Percentiles rank a stretch among this genome's conserved stretches.
Conservation (phyloP, 805 yeast genomes). For the Metschnikowia cerradonensis region DNA sequence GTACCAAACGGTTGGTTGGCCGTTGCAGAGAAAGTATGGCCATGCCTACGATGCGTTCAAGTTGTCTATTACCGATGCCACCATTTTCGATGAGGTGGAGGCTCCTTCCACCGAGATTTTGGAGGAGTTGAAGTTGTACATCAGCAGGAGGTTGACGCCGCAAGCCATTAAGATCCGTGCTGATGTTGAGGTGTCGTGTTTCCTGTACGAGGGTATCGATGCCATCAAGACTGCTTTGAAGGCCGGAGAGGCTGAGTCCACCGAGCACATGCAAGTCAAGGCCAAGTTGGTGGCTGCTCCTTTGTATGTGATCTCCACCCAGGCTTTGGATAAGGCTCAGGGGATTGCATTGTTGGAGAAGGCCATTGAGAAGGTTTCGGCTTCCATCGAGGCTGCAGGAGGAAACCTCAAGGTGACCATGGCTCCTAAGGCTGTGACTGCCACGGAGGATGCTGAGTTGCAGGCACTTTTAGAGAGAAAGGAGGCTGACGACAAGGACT, state of each 20-base stretch:
- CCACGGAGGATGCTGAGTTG: constrained; percentile 95
- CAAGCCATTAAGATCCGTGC: constrained; percentile 98
- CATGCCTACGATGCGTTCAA: constrained; percentile 98
- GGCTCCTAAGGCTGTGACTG: constrained; percentile 99
- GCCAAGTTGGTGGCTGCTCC: constrained; percentile 98
- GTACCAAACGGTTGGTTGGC: constrained; percentile 94
- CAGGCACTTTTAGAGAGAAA: constrained; percentile 92
- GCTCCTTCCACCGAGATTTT: constrained; percentile 72
- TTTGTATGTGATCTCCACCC: constrained; percentile 86
- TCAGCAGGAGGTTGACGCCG: constrained; percentile 91
- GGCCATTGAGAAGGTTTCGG: constrained; percentile 75
- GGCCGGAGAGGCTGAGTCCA: constrained; percentile 80
- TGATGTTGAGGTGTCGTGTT: constrained; percentile 97
- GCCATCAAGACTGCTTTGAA: constrained; percentile 88
- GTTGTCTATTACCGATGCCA: constrained; percentile 86
- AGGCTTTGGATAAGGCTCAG: constrained; percentile 84
- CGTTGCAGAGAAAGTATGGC: constrained; percentile 89
- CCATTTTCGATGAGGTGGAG: constrained; percentile 75
- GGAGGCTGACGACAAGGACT: constrained; percentile 83
- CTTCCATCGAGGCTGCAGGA: constrained; percentile 65
- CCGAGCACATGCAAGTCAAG: constrained; percentile 83
- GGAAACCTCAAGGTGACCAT: constrained; percentile 90
- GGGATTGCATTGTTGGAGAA: constrained; percentile 76
- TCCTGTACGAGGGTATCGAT: constrained; percentile 95
- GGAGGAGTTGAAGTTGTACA: constrained; percentile 82